Evolutionary conservation across 345 rosid species (phyloP).

Genomic region (Theobroma cacao): DNA sequence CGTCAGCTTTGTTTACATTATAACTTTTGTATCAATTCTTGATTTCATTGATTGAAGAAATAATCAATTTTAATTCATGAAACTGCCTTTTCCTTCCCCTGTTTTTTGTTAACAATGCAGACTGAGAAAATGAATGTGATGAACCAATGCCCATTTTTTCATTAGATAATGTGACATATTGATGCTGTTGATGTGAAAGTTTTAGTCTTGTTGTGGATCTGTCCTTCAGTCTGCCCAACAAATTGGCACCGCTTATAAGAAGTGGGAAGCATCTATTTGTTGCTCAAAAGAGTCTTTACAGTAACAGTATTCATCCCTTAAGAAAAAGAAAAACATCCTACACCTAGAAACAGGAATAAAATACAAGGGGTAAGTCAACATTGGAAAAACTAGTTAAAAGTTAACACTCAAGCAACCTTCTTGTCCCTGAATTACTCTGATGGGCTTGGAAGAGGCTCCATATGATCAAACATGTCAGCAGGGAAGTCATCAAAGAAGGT

Average conservation of each 20-base stretch:
- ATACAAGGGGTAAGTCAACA: not conserved
- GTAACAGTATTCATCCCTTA: not conserved
- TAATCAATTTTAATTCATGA: not conserved
- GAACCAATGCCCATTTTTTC: not conserved
- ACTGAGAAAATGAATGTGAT: not conserved
- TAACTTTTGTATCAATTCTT: not conserved
- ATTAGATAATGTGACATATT: not conserved
- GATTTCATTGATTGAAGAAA: not conserved
- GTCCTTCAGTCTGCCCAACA: not conserved
- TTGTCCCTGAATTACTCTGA: conserved; percentile 15
- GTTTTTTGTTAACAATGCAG: not conserved
- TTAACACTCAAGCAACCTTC: not conserved
- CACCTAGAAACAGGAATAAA: not conserved
- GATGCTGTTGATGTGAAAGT: not conserved
- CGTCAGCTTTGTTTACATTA: not conserved
- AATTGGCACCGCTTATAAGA: not conserved
- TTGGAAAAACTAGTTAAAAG: not conserved
- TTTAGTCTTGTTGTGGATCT: not conserved
- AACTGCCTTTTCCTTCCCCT: conserved; percentile 1
- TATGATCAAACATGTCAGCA: conserved; percentile 61
- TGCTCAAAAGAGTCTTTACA: not conserved
- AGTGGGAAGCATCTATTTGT: not conserved
- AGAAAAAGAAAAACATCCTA: not conserved
- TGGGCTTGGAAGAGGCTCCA: conserved; percentile 53
- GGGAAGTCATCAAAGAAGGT: conserved; percentile 78